Evolutionary conservation across 441 rosid genomes (phyloP).

Genomic region (Erodium texanum): DNA sequence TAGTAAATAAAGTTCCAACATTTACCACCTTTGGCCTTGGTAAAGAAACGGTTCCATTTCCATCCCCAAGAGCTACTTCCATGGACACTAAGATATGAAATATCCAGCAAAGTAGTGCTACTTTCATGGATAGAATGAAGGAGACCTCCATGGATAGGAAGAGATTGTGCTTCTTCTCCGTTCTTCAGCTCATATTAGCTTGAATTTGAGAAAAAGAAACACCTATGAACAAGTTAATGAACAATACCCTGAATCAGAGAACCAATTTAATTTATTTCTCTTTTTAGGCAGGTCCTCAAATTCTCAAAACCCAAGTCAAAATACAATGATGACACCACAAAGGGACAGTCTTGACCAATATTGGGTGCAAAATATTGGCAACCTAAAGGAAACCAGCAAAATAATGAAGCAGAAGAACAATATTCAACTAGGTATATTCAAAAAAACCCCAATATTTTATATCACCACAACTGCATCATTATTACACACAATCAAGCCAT

Average conservation of each 20-base stretch:
- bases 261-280: slow-evolving; percentile 4
- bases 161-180: slow-evolving; percentile 15
- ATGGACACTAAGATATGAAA: slow-evolving; percentile 31
- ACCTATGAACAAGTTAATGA: slow-evolving; percentile 15
- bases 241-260: not conserved
- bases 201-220: slow-evolving; percentile 13
- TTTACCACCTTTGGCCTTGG: slow-evolving; percentile 40
- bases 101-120: slow-evolving; percentile 25
- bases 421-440: not conserved
- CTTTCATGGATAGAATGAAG: slow-evolving; percentile 21
- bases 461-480: not conserved
- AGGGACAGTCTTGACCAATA: not conserved
- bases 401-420: not conserved
- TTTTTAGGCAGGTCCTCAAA: not conserved
- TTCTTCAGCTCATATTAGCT: slow-evolving; percentile 18
- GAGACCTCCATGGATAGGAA: slow-evolving; percentile 27
- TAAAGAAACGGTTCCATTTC: slow-evolving; percentile 31
- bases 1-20: slow-evolving; percentile 66
- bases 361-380: not conserved
- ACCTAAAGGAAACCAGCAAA: too few relatives aligned
- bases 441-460: not conserved
- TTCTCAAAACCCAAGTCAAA: not conserved
- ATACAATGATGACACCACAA: not conserved
- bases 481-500: not conserved
- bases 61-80: slow-evolving; percentile 29